Percentiles rank a stretch among this genome's conserved stretches.
Evolutionary conservation across 495 filamentous ascomycete genomes (phyloP).

Genomic region (Achaetomiella virescens): DNA sequence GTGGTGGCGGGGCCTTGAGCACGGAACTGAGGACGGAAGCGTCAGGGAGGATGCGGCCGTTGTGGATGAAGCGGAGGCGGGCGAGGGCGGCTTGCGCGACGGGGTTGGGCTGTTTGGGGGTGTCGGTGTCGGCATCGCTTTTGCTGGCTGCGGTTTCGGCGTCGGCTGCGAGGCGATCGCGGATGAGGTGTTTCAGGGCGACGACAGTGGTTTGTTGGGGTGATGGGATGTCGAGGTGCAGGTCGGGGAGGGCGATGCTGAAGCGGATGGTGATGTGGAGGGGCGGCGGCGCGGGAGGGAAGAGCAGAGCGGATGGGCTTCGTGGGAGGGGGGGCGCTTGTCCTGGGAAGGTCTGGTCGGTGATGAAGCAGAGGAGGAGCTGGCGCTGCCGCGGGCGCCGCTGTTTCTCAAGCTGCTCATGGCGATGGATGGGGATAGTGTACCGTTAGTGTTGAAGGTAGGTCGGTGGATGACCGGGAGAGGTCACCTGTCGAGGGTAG

Average conservation of each 20-base stretch:
- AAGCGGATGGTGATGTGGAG: conserved; percentile 81
- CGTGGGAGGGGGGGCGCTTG: conserved; percentile 3
- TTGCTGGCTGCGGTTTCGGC: conserved; percentile 33
- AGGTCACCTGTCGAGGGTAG: background rate
- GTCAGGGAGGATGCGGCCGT: conserved; percentile 77
- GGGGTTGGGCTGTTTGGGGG: conserved; percentile 31
- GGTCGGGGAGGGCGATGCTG: conserved; percentile 74
- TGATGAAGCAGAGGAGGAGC: conserved; percentile 16
- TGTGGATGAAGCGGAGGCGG: conserved; percentile 79
- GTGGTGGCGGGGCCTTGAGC: conserved; percentile 55
- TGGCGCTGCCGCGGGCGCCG: conserved; percentile 3
- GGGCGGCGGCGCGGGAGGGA: conserved; percentile 33
- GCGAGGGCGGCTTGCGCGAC: conserved; percentile 46
- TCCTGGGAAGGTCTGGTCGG: conserved; percentile 9
- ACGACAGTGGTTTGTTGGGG: conserved; percentile 64
- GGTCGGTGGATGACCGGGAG: background rate
- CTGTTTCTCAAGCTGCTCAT: conserved; percentile 14
- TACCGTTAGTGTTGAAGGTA: background rate
- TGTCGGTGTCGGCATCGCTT: background rate
- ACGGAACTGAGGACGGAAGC: conserved; percentile 55
- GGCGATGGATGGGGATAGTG: background rate
- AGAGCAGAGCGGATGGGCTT: conserved; percentile 5
- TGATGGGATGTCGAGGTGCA: conserved; percentile 64
- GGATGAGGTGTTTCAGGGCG: conserved; percentile 75
- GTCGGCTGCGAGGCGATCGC: conserved; percentile 59